Percentiles rank a stretch among this genome's conserved stretches.
Evolutionary conservation across 768 basidiomycete species (phyloP).

Genomic region (Leucogyrophana mollusca): DNA sequence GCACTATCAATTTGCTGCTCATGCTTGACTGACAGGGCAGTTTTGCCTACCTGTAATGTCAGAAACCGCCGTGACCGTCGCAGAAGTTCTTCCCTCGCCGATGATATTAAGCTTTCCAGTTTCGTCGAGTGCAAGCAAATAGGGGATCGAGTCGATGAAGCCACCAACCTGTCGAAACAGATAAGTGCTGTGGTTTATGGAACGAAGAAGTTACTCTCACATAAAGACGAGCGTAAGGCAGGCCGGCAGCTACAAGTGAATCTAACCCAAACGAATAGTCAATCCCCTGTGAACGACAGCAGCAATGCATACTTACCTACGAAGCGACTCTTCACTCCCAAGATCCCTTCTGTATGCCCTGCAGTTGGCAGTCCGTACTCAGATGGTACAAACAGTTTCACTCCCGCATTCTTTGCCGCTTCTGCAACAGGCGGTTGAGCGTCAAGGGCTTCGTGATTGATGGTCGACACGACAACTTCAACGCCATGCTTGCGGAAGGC

Average conservation of each 20-base stretch:
- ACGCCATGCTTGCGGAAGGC: constrained; percentile 17
- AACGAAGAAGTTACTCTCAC: not conserved
- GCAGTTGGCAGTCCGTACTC: constrained; percentile 25
- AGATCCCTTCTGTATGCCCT: constrained; percentile 12
- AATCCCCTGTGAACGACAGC: no score
- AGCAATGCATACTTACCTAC: not conserved
- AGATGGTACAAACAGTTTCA: constrained; percentile 26
- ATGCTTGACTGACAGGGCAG: not conserved
- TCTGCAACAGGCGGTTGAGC: constrained; percentile 16
- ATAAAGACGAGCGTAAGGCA: not conserved
- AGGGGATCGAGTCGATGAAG: constrained; percentile 15
- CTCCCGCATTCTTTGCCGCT: constrained; percentile 23
- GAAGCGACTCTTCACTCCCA: constrained; percentile 13
- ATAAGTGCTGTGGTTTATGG: no score
- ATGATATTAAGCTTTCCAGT: constrained; percentile 19
- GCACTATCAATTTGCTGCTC: no score
- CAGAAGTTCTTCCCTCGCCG: constrained; percentile 20
- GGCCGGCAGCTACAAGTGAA: not conserved
- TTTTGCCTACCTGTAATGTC: constrained; percentile 22
- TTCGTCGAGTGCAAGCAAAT: constrained; percentile 8
- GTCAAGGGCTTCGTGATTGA: constrained; percentile 8
- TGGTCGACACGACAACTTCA: constrained; percentile 23
- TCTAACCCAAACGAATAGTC: no score
- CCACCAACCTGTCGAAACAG: constrained; percentile 14
- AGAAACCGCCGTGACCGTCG: constrained; percentile 18